These are phyloP conservation scores for Penicillium corylophilum DNA, from an alignment of 2,329 filamentous ascomycete species.

Conservation along the genomic window DNA sequence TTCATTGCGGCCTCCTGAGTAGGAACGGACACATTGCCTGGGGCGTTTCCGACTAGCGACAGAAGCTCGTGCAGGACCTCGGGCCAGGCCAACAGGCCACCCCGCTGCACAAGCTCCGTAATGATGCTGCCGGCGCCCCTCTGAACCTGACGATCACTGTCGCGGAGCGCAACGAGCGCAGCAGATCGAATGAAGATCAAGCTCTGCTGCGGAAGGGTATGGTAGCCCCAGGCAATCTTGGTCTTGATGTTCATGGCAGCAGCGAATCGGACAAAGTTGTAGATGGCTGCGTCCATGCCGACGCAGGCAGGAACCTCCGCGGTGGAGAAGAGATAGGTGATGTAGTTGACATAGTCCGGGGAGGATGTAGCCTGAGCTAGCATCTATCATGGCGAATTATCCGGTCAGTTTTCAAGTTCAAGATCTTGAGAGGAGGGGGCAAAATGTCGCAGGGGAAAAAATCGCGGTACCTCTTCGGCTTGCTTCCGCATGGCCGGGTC, in stretches of 20 bases:
- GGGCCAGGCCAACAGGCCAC: slow-evolving; percentile 86
- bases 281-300: slow-evolving; percentile 63
- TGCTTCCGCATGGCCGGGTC: slow-evolving; percentile 80
- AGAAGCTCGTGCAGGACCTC: slow-evolving; percentile 83
- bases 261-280: slow-evolving; percentile 74
- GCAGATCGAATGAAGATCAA: slow-evolving; percentile 76
- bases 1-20: slow-evolving; percentile 92
- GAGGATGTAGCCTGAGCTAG: slow-evolving; percentile 82
- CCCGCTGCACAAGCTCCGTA: slow-evolving; percentile 82
- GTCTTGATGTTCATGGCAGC: slow-evolving; percentile 96
- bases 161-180: slow-evolving; percentile 75
- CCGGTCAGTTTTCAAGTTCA: slow-evolving; percentile 13
- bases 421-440: slow-evolving; percentile 1
- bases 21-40: slow-evolving; percentile 65
- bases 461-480: slow-evolving; percentile 72
- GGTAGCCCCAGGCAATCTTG: slow-evolving; percentile 74
- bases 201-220: slow-evolving; percentile 70
- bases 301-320: slow-evolving; percentile 56
- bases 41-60: slow-evolving; percentile 70
- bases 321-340: slow-evolving; percentile 84
- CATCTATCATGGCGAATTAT: slow-evolving; percentile 62
- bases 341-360: slow-evolving; percentile 95
- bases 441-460: slow-evolving; percentile 10
- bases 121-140: slow-evolving; percentile 90
- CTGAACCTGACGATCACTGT: slow-evolving; percentile 77